Evolutionary conservation across 768 basidiomycete species (phyloP), one percentile per base, ranked within the genome.

Genomic region (Phlebiopsis gigantea): DNA sequence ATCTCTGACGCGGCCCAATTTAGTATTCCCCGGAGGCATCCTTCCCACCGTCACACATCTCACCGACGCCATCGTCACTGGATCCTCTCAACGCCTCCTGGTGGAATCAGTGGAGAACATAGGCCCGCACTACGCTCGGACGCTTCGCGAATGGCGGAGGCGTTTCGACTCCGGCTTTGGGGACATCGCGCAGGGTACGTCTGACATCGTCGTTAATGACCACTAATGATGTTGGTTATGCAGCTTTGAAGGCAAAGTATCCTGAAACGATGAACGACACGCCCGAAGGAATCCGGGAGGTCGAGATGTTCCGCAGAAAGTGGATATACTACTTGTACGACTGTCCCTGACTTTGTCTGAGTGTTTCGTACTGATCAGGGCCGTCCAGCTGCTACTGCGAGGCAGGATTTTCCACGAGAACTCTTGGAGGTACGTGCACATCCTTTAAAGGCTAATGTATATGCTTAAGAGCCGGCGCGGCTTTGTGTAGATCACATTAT

Each of bases 71-170:
- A 69, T 84, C 59, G 61, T 72, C 25, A 68, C 72, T 6, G 86
- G 84, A 19, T 76, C 83, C 5, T 65, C 74, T 19, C 80, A 81
- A 9, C 73, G 74, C 7, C 78, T 89, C 43, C 72, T 84, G 21
- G 77, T 88, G 25, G 87, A 88, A 61, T 81, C 81, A 22, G 74
- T 88, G 10, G 75, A 75, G 6, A 89, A 89, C 72, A 88, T 89
- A 62, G 86, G 85, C 1, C 83, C 83, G 26, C 83, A 90, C 65
- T 90, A 89, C 66, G 82, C 87, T 8, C 83, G 87, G n/a, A 90
- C 90, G 14, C 75, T 91, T 6, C 78, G 88, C 21, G 88, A 90
- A 72, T 91, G 90, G 89, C 73, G 82, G 10, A 66, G 71, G 24
- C 75, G 84, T 8, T 90, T 90, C 71, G 64, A 80, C 47, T 69